Evolutionary conservation across 805 yeast species (phyloP).

Genomic region (Yamadazyma ubonensis): DNA sequence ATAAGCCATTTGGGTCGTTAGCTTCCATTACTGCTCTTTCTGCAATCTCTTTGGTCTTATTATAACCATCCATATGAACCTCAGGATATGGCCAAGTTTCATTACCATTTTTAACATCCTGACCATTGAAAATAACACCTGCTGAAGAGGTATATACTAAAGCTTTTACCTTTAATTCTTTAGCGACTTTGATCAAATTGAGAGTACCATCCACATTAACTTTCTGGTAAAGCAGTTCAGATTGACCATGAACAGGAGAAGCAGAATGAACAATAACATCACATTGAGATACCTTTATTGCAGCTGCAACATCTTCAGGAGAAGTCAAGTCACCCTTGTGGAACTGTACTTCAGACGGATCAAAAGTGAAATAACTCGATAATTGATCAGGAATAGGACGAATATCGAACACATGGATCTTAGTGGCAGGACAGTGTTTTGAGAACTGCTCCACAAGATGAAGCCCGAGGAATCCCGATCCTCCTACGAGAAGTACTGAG

Average conservation of each 20-base stretch:
- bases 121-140: slow-evolving; percentile 96
- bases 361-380: slow-evolving; percentile 74
- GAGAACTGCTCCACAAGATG: slow-evolving; percentile 87
- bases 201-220: slow-evolving; percentile 91
- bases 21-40: slow-evolving; percentile 79
- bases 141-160: slow-evolving; percentile 95
- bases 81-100: slow-evolving; percentile 93
- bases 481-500: slow-evolving; percentile 87
- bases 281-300: slow-evolving; percentile 59
- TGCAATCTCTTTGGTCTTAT: slow-evolving; percentile 90
- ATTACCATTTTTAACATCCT: slow-evolving; percentile 85
- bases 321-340: slow-evolving; percentile 86
- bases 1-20: slow-evolving; percentile 55
- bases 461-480: slow-evolving; percentile 91
- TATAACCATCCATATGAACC: slow-evolving; percentile 94
- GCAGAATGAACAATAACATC: slow-evolving; percentile 91
- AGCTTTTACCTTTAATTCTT: slow-evolving; percentile 52
- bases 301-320: slow-evolving; percentile 60
- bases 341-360: slow-evolving; percentile 53
- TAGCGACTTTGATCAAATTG: slow-evolving; percentile 66
- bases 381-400: slow-evolving; percentile 78
- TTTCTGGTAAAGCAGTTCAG: slow-evolving; percentile 77
- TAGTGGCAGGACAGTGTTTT: slow-evolving; percentile 60
- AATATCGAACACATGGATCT: slow-evolving; percentile 85
- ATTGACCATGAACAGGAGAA: slow-evolving; percentile 90